A percentile compares a stretch with the other conserved stretches of the same genome.
phyloP scores from a whole-genome alignment of 768 basidiomycete species.

The Jaapia argillacea region DNA sequence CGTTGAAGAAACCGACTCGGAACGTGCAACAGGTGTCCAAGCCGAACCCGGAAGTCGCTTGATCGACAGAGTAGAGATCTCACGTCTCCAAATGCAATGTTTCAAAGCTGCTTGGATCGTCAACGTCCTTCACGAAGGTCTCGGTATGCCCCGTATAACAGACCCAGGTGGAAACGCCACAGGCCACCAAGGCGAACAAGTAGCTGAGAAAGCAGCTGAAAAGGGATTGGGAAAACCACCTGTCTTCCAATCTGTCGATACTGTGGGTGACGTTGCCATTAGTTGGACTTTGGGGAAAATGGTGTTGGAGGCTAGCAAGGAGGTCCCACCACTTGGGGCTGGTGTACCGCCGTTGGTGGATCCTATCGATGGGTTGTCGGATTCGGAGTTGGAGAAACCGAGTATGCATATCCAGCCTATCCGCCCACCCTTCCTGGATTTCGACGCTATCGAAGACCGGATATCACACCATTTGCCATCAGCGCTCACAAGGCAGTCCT shows the following conservation, averaged over 20 bases:
- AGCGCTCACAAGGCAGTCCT: constrained; percentile 48
- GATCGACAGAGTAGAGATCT: constrained; percentile 68
- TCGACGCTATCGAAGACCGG: constrained; percentile 52
- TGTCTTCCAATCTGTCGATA: constrained; percentile 87
- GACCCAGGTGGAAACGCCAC: constrained; percentile 77
- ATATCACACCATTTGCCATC: constrained; percentile 60
- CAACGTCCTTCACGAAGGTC: constrained; percentile 92
- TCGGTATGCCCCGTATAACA: constrained; percentile 86
- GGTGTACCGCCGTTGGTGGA: constrained; percentile 53
- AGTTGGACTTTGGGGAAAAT: constrained; percentile 99
- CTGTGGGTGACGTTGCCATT: constrained; percentile 88
- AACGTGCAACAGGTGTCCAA: constrained; percentile 34
- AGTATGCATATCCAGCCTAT: constrained; percentile 52
- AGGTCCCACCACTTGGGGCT: constrained; percentile 42
- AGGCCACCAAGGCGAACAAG: constrained; percentile 56
- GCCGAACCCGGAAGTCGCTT: constrained; percentile 58
- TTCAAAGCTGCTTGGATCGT: constrained; percentile 99
- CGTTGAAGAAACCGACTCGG: constrained; percentile 28
- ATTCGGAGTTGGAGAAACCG: too few relatives aligned
- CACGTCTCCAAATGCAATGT: constrained; percentile 92
- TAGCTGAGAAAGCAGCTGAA: constrained; percentile 62
- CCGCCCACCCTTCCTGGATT: constrained; percentile 48
- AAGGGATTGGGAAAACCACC: constrained; percentile 81
- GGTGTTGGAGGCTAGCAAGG: constrained; percentile 94
- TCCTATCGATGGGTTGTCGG: constrained; percentile 57